Evolutionary conservation across 2,329 filamentous ascomycete genomes (phyloP).

Genomic region (Trichoderma semiorbis): DNA sequence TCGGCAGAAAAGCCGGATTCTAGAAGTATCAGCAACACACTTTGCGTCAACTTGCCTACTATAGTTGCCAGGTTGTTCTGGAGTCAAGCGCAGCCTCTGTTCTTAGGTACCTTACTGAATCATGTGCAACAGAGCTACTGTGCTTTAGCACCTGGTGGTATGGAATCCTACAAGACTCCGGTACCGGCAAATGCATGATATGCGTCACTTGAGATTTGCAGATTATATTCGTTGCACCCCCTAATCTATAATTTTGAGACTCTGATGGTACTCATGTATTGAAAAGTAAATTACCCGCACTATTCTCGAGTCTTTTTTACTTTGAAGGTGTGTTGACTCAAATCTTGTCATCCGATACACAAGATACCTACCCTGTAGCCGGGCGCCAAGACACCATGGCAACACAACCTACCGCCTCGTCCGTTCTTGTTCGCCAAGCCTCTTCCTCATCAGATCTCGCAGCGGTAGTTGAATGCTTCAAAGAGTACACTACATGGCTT

Average conservation of each 20-base stretch:
- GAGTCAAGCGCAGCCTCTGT: neutral
- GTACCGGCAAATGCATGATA: neutral
- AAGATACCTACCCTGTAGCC: neutral
- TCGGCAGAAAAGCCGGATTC: neutral
- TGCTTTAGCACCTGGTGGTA: neutral
- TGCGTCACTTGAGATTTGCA: neutral
- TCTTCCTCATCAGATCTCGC: constrained; percentile 22
- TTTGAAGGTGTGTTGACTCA: neutral
- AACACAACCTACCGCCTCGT: neutral
- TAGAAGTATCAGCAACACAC: neutral
- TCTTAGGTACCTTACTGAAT: neutral
- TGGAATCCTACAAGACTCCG: neutral
- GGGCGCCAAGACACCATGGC: neutral
- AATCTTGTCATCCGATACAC: neutral
- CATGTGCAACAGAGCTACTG: neutral
- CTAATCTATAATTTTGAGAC: neutral
- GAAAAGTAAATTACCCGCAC: neutral
- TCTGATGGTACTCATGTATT: neutral
- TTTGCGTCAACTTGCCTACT: neutral
- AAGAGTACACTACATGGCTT: constrained; percentile 27
- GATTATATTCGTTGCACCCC: neutral
- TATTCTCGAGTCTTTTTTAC: neutral
- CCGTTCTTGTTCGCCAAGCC: constrained; percentile 24
- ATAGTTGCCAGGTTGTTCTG: neutral
- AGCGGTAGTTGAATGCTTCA: constrained; percentile 24